Evolutionary conservation across 495 filamentous ascomycete species (phyloP), one percentile per base, ranked within the genome.

Genomic region (Penicillium bovifimosum): DNA sequence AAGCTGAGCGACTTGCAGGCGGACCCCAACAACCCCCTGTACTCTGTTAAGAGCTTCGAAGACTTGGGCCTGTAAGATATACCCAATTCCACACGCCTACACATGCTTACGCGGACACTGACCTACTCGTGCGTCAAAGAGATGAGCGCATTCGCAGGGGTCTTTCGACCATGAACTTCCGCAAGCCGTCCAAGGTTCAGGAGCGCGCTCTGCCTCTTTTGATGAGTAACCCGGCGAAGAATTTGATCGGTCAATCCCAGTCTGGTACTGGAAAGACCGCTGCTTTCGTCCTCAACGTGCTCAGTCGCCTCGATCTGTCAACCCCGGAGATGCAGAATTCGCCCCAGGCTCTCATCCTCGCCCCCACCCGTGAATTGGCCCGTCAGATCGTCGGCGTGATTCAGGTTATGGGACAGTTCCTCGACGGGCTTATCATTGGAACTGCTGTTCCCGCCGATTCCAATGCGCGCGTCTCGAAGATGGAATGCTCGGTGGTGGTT

Each of bases 211-310:
- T 98, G 3, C 95, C 93, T 14, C 78, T 98, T 16, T 84, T 98
- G 51, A 78, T 98, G 54, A 62, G 73, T 55, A 80, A 95, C 59
- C 91, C 91, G 13, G 87, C 92, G 0, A 79, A 74, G 36, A 97
- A 97, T 69, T 85, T 97, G 76, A 92, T 99, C 53, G 93, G 90
- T 17, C 95, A 99, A 66, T 96, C 93, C 26, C 95, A 99, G 71
- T 98, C 95, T 5, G 95, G 95, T 54, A 99, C 95, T 11, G 95
- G 95, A 52, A 99, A 99, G 75, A 99, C 95, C 9, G 95, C 93
- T 28, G 95, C 95, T 28, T 99, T 97, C 68, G 84, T 90, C 20
- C 80, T 96, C 47, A 96, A 93, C 36, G 87, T 96, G 47, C 79
- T 99, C 16, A 84, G 85, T 47, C 88, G 93, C 42, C 66, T 96